Base-by-base conservation (phyloP, 208 protist species). In the Phytomonas francai region DNA sequence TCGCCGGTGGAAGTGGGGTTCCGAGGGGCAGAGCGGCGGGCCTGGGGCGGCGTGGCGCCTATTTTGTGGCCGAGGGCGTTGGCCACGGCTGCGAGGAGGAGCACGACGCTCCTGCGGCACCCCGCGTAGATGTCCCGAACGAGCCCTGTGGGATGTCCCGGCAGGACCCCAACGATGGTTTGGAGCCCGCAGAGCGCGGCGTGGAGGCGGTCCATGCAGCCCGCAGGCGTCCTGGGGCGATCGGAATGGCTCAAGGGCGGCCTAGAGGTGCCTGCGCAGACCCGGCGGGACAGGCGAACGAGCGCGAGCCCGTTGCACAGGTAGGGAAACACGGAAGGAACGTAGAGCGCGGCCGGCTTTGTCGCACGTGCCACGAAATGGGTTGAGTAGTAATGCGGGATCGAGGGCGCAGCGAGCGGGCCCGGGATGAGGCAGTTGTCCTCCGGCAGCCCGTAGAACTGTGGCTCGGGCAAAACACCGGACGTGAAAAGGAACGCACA, bases 281-380 rank as follows among this genome's bases (percentile, higher is more conserved):
- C 19, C 57, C 65, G 70, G 27, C 76, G 76, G 2, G 81, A 79
- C 27, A 90, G 59, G 28, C 76, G 68, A 58, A 74, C 77, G 25
- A 95, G 73, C 12, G 79, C 71, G 22, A 83, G 78, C 34, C 89
- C 89, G 71, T 95, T 95, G 32, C 75, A 78, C 11, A 95, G 63
- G 54, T 77, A 95, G 1, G 89, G 89, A 70, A 86, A 95, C 22
- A 95, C 76, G 16, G 85, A 84, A 3, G 89, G 87, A 39, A 88
- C 62, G 62, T 81, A 85, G 22, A 95, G 66, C 5, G 79, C 68
- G 30, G 68, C 4, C 22, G 84, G 84, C n/a, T 71, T 60, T 1
- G 30, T 51, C 0, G 33, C 16, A 54, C 79, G 75, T 3, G 59
- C 57, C 25, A 74, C 68, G 71, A 49, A 64, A 66, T 12, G 58